These are phyloP conservation scores for Salicornia ramosissima DNA, from an alignment of 148 eudicot genomes.

Conservation along the genomic window DNA sequence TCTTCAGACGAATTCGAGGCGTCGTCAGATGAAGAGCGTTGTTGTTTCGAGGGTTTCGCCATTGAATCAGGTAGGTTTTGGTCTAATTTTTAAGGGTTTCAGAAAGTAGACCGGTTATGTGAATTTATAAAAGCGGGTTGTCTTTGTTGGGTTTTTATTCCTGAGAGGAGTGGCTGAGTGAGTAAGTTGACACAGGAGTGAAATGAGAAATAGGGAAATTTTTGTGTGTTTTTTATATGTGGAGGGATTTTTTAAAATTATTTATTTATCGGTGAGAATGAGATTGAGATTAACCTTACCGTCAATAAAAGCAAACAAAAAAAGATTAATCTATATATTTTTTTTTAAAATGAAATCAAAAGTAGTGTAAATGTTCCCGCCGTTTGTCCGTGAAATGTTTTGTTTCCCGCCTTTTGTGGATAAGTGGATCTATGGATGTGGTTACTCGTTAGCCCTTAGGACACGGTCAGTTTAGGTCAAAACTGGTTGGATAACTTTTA, in stretches of 20 bases:
- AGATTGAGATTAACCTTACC: too few relatives aligned
- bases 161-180: background rate
- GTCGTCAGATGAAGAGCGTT: constrained; percentile 39
- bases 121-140: too few relatives aligned
- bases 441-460: too few relatives aligned
- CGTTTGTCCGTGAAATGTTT: constrained; percentile 12
- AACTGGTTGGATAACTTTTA: too few relatives aligned
- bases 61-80: constrained; percentile 13
- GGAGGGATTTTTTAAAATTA: too few relatives aligned
- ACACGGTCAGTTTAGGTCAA: too few relatives aligned
- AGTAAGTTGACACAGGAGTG: background rate
- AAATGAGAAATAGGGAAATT: background rate
- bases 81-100: background rate
- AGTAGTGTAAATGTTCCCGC: constrained; percentile 26
- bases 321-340: too few relatives aligned
- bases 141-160: too few relatives aligned
- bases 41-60: constrained; percentile 51
- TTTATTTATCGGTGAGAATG: too few relatives aligned
- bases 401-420: constrained; percentile 6
- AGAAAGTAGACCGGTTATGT: too few relatives aligned
- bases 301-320: background rate
- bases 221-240: background rate
- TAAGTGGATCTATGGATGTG: too few relatives aligned
- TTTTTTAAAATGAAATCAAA: background rate
- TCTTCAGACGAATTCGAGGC: constrained; percentile 46